Evolutionary conservation across 148 eudicot species (phyloP), one percentile per base, ranked within the genome.

Genomic region (Arctostaphylos glauca): DNA sequence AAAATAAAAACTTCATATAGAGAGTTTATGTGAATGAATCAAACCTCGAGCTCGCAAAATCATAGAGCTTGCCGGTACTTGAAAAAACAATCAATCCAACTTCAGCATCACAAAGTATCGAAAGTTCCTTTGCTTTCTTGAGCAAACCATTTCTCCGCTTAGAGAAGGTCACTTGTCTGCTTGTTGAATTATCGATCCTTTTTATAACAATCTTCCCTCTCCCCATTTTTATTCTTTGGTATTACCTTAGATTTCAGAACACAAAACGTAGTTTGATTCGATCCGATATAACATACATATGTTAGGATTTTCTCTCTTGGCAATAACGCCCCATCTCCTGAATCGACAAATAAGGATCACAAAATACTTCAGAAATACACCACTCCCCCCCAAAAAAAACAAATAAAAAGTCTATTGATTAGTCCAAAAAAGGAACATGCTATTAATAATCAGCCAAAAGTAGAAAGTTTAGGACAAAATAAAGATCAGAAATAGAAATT

Each of bases 131-230:
- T 14, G 92, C 94, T 83, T 91, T 91, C 89, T 91, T 91, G 55
- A 91, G 86, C 81, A 91, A 80, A 25, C 94, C 94, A 78, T 81
- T 90, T 49, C 94, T 85, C 49, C 94, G 78, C 86, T 91, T 91
- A 0, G 91, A 86, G 84, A 91, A 91, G 5, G 94, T 91, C 31
- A 91, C 94, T 81, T 91, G 94, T 76, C 94, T 88, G 80, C 85
- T 87, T 1, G 91, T 85, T 77, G 89, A 66, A 81, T 89, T 91
- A n/a, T 91, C 92, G 7, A 91, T 91, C 83, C 89, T 87, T 55
- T 86, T 85, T 44, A 91, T 91, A 70, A 85, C 85, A 59, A 89
- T 89, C 85, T 90, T 92, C 44, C 91, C 91, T 47, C 94, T 89
- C 52, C 88, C 92, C 92, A 91, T 91, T 54, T 81, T 64, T 18